Percentiles rank a stretch among this genome's conserved stretches.
Evolutionary conservation across 805 yeast species (phyloP).

Genomic region (Yarrowia sp.): DNA sequence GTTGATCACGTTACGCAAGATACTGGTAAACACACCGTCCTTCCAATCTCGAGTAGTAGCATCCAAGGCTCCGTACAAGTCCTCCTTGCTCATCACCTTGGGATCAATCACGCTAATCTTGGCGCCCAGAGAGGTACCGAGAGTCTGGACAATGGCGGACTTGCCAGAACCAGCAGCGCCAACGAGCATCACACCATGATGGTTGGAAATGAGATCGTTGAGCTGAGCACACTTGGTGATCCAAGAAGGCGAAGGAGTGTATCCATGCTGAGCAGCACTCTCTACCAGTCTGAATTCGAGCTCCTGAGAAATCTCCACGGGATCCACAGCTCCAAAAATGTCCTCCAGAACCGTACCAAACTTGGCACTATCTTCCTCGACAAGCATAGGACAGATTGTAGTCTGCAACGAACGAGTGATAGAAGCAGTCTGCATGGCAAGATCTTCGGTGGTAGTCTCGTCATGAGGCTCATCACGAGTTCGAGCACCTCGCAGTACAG

Average conservation of each 20-base stretch:
- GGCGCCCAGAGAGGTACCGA: background rate
- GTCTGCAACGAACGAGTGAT: slow-evolving; percentile 63
- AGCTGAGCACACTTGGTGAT: slow-evolving; percentile 65
- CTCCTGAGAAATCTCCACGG: slow-evolving; percentile 45
- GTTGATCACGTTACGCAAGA: slow-evolving; percentile 63
- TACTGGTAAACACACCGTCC: slow-evolving; percentile 80
- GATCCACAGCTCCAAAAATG: slow-evolving; percentile 42
- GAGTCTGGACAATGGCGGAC: slow-evolving; percentile 58
- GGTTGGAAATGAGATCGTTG: slow-evolving; percentile 63
- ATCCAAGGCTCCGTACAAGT: slow-evolving; percentile 75
- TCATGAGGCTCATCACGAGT: background rate
- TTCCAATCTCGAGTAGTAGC: slow-evolving; percentile 86
- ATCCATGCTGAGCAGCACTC: slow-evolving; percentile 49
- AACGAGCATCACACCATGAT: slow-evolving; percentile 81
- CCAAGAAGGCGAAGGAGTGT: slow-evolving; percentile 55
- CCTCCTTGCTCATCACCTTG: slow-evolving; percentile 71
- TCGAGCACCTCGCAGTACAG: slow-evolving; percentile 62
- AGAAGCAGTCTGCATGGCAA: slow-evolving; percentile 43
- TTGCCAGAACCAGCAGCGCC: slow-evolving; percentile 84
- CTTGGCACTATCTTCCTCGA: slow-evolving; percentile 57
- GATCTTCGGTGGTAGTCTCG: slow-evolving; percentile 1
- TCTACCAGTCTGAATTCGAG: slow-evolving; percentile 48
- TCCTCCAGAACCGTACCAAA: slow-evolving; percentile 4
- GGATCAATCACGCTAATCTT: slow-evolving; percentile 66
- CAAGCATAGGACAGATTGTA: slow-evolving; percentile 71